phyloP scores from a whole-genome alignment of 148 eudicot genomes.

The Persicaria tinctoria region DNA sequence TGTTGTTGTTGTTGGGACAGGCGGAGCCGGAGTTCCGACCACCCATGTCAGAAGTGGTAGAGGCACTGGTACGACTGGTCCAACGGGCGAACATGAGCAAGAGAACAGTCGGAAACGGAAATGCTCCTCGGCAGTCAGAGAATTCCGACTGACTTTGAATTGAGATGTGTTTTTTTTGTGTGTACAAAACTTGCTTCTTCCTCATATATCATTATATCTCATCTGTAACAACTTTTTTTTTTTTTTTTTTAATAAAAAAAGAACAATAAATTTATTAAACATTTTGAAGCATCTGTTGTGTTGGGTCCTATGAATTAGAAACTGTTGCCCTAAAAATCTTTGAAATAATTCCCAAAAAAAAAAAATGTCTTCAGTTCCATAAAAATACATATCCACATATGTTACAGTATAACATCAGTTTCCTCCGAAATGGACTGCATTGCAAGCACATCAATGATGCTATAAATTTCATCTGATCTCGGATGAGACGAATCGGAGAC shows the following conservation, averaged over 20 bases:
- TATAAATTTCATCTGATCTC: constrained; percentile 29
- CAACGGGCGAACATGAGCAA: constrained; percentile 74
- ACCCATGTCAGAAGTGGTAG: constrained; percentile 74
- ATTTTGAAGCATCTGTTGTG: too few species aligned
- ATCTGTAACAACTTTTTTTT: too few species aligned
- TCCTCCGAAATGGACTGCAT: constrained; percentile 26
- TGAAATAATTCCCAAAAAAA: too few species aligned
- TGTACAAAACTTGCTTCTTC: too few species aligned
- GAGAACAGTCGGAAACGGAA: constrained; percentile 44
- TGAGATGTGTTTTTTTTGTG: too few species aligned
- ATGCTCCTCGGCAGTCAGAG: constrained; percentile 7
- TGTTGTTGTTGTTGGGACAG: constrained; percentile 14
- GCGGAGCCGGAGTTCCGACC: constrained; percentile 76
- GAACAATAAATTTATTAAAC: too few species aligned
- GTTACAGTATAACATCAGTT: constrained; percentile 10
- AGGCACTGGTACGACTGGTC: constrained; percentile 62
- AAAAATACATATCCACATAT: too few species aligned
- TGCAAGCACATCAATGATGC: constrained; percentile 24
- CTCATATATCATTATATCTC: too few species aligned
- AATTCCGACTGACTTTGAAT: neutral
- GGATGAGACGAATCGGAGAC: constrained; percentile 38
- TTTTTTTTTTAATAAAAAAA: too few species aligned
- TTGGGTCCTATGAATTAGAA: too few species aligned
- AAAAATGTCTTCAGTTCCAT: too few species aligned
- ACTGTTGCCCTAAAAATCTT: too few species aligned